A percentile compares a stretch with the other conserved stretches of the same genome.
Evolutionary conservation across 1,284 basidiomycete species (phyloP).

Genomic region (Moniliophthora roreri): DNA sequence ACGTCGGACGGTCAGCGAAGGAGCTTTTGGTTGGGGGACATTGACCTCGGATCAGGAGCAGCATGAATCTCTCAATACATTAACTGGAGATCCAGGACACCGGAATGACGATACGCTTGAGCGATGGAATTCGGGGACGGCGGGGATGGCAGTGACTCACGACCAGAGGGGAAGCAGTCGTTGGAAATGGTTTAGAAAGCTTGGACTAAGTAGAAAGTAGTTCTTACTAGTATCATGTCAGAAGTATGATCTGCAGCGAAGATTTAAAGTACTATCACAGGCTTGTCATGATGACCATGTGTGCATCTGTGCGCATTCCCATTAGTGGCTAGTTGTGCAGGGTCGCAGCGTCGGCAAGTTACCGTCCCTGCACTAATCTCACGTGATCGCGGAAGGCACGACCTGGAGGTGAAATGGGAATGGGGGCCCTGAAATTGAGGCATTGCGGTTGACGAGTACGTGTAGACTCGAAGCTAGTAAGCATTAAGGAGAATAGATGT

Average conservation of each 20-base stretch:
- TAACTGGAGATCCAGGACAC: neutral
- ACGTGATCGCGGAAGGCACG: neutral
- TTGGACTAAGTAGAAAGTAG: neutral
- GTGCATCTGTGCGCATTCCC: too few species aligned
- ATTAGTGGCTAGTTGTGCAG: neutral
- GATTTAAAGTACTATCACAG: too few species aligned
- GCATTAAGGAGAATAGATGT: too few species aligned
- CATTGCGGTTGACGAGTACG: too few species aligned
- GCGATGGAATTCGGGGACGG: neutral
- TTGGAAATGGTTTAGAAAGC: neutral
- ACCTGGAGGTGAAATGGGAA: too few species aligned
- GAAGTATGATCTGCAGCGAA: too few species aligned
- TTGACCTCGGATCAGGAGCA: slow-evolving; percentile 1
- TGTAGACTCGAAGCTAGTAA: too few species aligned
- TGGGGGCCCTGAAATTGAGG: too few species aligned
- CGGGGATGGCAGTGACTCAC: neutral
- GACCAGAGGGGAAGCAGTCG: neutral
- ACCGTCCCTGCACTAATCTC: neutral
- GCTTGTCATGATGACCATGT: too few species aligned
- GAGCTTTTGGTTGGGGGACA: slow-evolving; percentile 31
- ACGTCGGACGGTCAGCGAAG: slow-evolving; percentile 51
- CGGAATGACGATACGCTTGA: neutral
- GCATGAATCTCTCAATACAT: neutral
- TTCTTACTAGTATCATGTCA: too few species aligned
- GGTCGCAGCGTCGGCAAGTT: neutral